Conservation (phyloP, 2,329 filamentous ascomycete species). For the Dothidotthia symphoricarpi region DNA sequence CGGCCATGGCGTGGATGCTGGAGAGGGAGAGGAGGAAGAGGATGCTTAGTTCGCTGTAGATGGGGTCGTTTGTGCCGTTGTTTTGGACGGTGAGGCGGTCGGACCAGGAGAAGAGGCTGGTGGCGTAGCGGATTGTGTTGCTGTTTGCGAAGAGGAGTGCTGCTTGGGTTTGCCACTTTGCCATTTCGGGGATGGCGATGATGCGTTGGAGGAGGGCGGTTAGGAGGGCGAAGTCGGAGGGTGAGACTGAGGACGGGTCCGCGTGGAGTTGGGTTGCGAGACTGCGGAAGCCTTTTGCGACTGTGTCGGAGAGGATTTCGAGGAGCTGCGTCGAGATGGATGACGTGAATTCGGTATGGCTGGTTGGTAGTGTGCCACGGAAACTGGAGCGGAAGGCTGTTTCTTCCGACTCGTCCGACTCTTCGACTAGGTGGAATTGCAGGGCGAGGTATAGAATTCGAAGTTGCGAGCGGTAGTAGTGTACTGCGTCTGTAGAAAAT, state of each 20-base stretch:
- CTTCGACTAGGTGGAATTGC: slow-evolving; percentile 56
- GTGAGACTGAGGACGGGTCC: slow-evolving; percentile 60
- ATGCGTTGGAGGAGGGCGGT: slow-evolving; percentile 86
- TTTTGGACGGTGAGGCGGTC: slow-evolving; percentile 67
- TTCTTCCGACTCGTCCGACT: slow-evolving; percentile 31
- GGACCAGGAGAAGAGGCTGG: slow-evolving; percentile 89
- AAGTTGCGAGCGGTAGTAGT: slow-evolving; percentile 80
- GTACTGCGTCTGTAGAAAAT: slow-evolving; percentile 55
- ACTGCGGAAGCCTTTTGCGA: slow-evolving; percentile 78
- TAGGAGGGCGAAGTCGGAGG: slow-evolving; percentile 81
- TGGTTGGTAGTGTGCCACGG: slow-evolving; percentile 33
- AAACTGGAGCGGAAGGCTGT: slow-evolving; percentile 36
- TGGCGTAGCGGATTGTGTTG: slow-evolving; percentile 74
- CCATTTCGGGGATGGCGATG: slow-evolving; percentile 73
- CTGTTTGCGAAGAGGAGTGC: slow-evolving; percentile 55
- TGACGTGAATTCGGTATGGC: slow-evolving; percentile 44
- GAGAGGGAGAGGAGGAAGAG: slow-evolving; percentile 87
- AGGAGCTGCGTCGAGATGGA: slow-evolving; percentile 53
- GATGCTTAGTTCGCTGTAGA: slow-evolving; percentile 90
- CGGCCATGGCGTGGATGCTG: slow-evolving; percentile 74
- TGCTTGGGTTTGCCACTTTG: slow-evolving; percentile 56
- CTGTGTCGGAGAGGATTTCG: slow-evolving; percentile 75
- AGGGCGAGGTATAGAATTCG: slow-evolving; percentile 82
- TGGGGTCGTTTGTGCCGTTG: slow-evolving; percentile 67
- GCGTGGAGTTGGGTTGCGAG: slow-evolving; percentile 82